phyloP scores from a whole-genome alignment of 1,284 basidiomycete species.

The Cerioporus squamosus region DNA sequence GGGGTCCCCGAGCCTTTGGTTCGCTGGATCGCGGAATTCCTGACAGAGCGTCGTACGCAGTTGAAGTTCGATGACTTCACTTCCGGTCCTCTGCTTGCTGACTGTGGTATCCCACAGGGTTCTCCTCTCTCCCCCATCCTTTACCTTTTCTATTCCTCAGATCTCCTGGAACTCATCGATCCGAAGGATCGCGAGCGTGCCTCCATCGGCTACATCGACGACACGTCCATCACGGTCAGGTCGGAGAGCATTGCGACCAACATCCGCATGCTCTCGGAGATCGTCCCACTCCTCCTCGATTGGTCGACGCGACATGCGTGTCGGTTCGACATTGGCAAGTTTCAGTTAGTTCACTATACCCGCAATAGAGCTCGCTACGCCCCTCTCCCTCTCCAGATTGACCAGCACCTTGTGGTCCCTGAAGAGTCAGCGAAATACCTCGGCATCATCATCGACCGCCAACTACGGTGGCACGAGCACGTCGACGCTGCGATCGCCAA shows the following conservation, averaged over 20 bases:
- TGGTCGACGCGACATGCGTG: constrained; percentile 11
- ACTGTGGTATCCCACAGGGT: constrained; percentile 9
- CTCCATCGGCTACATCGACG: constrained; percentile 5
- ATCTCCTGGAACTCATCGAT: constrained; percentile 5
- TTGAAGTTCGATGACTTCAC: constrained; percentile 17
- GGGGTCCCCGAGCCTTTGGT: constrained; percentile 32
- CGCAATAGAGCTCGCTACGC: neutral
- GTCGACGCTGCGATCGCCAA: constrained; percentile 2
- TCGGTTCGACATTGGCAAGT: constrained; percentile 6
- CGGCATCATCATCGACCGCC: constrained; percentile 2
- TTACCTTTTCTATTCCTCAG: constrained; percentile 12
- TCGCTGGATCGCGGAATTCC: constrained; percentile 24
- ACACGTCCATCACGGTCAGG: neutral
- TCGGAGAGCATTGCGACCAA: neutral
- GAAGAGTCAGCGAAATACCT: neutral
- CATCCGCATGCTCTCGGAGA: neutral
- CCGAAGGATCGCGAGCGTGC: neutral
- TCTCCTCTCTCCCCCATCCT: constrained; percentile 11
- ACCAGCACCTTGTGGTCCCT: neutral
- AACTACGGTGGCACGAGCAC: constrained; percentile 10
- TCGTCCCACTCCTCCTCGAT: neutral
- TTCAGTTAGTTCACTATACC: constrained; percentile 1
- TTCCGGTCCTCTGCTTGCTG: neutral
- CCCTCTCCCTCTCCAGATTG: neutral
- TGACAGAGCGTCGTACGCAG: constrained; percentile 3